These are phyloP conservation scores for Acacia pycnantha DNA, from an alignment of 331 rosid genomes.

Conservation along the genomic window DNA sequence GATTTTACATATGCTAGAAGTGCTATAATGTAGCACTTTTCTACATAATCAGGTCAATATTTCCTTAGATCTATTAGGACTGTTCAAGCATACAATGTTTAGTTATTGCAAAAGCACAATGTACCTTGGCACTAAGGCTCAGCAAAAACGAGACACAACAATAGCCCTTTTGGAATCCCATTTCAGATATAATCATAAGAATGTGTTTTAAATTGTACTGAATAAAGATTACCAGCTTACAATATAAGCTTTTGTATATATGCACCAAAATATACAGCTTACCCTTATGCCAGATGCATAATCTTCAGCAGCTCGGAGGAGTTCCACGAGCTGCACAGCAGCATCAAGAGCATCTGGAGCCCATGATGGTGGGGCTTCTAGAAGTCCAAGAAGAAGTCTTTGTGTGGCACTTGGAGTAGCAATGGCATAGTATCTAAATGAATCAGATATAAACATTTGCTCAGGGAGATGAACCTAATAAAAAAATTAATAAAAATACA, in stretches of 20 bases:
- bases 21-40: background rate
- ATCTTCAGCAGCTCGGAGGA: conserved; percentile 99
- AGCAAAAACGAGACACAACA: background rate
- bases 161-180: background rate
- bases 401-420: conserved; percentile 99
- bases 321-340: conserved; percentile 98
- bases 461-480: conserved; percentile 13
- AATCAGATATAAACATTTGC: conserved; percentile 21
- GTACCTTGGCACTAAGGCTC: background rate
- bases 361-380: conserved; percentile 99
- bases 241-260: conserved; percentile 4
- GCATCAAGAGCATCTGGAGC: conserved; percentile 99
- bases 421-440: conserved; percentile 86
- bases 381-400: conserved; percentile 97
- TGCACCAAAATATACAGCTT: conserved; percentile 38
- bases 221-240: conserved; percentile 16
- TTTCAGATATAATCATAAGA: background rate
- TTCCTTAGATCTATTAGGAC: background rate
- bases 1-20: background rate
- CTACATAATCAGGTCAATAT: background rate
- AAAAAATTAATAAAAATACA: conserved; percentile 19
- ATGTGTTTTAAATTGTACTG: background rate
- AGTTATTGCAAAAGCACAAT: background rate
- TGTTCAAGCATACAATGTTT: background rate
- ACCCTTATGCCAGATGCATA: conserved; percentile 98